Percentiles rank a stretch among this genome's conserved stretches.
Conservation (phyloP, 2,329 filamentous ascomycete species). For the Penicillium verrucosum region DNA sequence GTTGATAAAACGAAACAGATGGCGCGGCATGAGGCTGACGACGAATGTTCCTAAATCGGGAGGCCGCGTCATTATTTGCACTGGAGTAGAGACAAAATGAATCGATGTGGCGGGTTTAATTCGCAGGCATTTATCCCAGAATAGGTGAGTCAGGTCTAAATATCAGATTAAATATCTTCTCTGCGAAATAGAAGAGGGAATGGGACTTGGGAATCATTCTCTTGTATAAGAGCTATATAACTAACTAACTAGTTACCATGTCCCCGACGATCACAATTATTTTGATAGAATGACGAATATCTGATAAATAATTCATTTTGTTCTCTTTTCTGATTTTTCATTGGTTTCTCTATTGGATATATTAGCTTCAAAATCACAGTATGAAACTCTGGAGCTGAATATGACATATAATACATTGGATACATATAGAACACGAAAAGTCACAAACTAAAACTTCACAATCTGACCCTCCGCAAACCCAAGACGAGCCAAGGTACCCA, state of each 20-base stretch:
- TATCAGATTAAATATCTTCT: background rate
- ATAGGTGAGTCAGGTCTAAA: background rate
- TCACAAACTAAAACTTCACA: slow-evolving; percentile 51
- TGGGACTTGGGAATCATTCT: background rate
- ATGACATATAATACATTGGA: background rate
- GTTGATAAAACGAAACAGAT: background rate
- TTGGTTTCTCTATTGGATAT: background rate
- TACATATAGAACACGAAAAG: background rate
- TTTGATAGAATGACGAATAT: background rate
- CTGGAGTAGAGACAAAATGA: background rate
- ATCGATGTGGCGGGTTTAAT: background rate
- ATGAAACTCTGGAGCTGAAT: background rate
- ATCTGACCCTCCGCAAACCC: slow-evolving; percentile 59
- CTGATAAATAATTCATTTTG: background rate
- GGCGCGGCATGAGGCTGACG: background rate
- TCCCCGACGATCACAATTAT: background rate
- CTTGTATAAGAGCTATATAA: background rate
- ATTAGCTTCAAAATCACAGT: background rate
- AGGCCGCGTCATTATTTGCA: slow-evolving; percentile 1
- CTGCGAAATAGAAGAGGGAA: background rate
- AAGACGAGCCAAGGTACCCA: slow-evolving; percentile 55
- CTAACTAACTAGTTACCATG: background rate
- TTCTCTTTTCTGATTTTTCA: background rate
- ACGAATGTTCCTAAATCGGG: background rate
- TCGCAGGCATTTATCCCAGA: background rate